Base-by-base conservation (phyloP, 331 rosid species). In the Arachis monticola region DNA sequence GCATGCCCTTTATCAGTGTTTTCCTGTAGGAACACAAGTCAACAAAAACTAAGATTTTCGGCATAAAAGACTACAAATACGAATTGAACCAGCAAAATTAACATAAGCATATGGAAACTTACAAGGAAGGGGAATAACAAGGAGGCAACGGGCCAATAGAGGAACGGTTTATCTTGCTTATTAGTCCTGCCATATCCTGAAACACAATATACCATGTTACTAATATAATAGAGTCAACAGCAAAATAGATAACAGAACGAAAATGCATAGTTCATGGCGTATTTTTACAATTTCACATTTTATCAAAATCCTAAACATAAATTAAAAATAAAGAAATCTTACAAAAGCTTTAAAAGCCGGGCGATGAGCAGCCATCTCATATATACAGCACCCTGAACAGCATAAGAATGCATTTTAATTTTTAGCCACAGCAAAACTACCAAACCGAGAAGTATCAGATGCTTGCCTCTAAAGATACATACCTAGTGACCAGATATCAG, bases 401-500 rank as follows among this genome's bases (percentile, higher is more conserved):
- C 27, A 77, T 74, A 51, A 55, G 41, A 56, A 73, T 60, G 50
- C 5, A 77, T 61, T 64, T 89, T 27, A 1, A 27, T 27, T 27
- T 27, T 27, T 76, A 90, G 87, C 48, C 41, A 52, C 10, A 17
- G 69, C 10, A 66, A 83, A 79, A 58, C 7, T 52, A 67, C 7
- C 56, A 67, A 46, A 64, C 31, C 50, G 22, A 40, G 67, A 32
- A 59, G 55, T 13, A 75, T 52, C 53, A 48, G 50, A 58, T 45
- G 64, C 12, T 10, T 51, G 50, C 32, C 14, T 70, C 62, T 7
- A 30, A 81, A 67, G 70, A 70, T 47, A 12, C 83, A 84, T 89
- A 95, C 99, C 99, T 60, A 95, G 86, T 38, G 99, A 95, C 99
- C 99, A 95, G 83, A 95, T 95, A 80, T 95, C 99, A 70, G 99